Base-by-base conservation (phyloP, 1,284 basidiomycete genomes). In the Sanghuangporus sanghuang region DNA sequence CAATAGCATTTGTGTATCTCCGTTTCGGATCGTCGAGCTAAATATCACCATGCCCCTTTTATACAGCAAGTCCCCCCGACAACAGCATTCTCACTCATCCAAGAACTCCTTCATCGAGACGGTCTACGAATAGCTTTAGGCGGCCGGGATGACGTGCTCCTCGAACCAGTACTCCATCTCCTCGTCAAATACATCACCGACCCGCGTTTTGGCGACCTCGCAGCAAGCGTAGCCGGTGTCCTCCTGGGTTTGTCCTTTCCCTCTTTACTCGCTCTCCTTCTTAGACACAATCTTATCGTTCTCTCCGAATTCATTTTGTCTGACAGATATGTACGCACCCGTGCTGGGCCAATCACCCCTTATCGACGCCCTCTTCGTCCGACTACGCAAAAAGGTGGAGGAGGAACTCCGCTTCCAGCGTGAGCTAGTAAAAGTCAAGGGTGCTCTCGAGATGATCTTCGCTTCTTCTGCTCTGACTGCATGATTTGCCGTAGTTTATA, bases 31-130 rank as follows among this genome's bases (percentile, higher is more conserved):
- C n/a, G 6, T 21, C 48, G 39, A 18, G 8, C 46, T 57, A 35
- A 52, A 27, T 49, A 18, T 2, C 27, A 8, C 32, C 27, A 35
- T 16, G 12, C 55, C 54, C 35, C 14, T 44, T 21, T 32, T 32
- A 32, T 65, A 2, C 68, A 93, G 89, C 81, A 87, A 74, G 86
- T 94, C 11, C 86, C 87, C 14, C 93, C 95, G 5, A 84, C 88
- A 6, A 93, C 90, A 1, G 85, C 93, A 0, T 99, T 99, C 72
- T 91, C 96, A 0, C 77, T 99, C 36, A 89, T 99, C 57, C 89
- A 95, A 75, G 97, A 99, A 75, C 81, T 99, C 42, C 89, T 97
- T 55, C 92, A 96, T 70, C 88, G 93, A 7, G 95, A 99, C 73
- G 96, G 93, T 1, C 80, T 99, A 48, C 83, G 88, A 61, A 86